Conservation (phyloP, 345 rosid genomes). For the rapeseed (Brassica napus) region DNA sequence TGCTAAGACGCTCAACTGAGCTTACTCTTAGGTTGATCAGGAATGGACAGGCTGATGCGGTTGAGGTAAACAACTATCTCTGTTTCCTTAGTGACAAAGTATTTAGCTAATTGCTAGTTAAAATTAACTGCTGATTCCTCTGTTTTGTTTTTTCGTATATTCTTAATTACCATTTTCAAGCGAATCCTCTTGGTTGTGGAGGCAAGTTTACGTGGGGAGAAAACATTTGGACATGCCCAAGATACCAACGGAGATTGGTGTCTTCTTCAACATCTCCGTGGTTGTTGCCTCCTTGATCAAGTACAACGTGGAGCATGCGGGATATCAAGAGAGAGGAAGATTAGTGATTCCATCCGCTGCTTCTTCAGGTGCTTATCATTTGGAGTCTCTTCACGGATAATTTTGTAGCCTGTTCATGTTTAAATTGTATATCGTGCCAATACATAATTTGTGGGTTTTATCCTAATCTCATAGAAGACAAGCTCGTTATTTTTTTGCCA, state of each 20-base stretch:
- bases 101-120: conserved; percentile 6
- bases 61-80: conserved; percentile 56
- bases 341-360: conserved; percentile 73
- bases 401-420: conserved; percentile 5
- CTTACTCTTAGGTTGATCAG: conserved; percentile 70
- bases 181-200: conserved; percentile 65
- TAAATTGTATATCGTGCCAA: neutral
- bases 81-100: neutral
- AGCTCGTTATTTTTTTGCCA: conserved; percentile 6
- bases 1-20: conserved; percentile 69
- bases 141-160: conserved; percentile 14
- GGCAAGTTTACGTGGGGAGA: conserved; percentile 67
- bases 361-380: conserved; percentile 71
- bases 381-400: conserved; percentile 7
- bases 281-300: conserved; percentile 88
- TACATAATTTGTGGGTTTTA: conserved; percentile 1
- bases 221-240: conserved; percentile 68
- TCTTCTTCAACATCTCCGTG: conserved; percentile 85
- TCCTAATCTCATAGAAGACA: neutral
- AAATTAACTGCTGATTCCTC: conserved; percentile 33
- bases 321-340: conserved; percentile 65
- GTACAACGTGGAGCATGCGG: conserved; percentile 63
- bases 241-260: conserved; percentile 77
- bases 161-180: conserved; percentile 42
- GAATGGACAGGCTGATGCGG: conserved; percentile 85